Evolutionary conservation across 2,329 filamentous ascomycete species (phyloP).

Genomic region (Clarireedia paspali): DNA sequence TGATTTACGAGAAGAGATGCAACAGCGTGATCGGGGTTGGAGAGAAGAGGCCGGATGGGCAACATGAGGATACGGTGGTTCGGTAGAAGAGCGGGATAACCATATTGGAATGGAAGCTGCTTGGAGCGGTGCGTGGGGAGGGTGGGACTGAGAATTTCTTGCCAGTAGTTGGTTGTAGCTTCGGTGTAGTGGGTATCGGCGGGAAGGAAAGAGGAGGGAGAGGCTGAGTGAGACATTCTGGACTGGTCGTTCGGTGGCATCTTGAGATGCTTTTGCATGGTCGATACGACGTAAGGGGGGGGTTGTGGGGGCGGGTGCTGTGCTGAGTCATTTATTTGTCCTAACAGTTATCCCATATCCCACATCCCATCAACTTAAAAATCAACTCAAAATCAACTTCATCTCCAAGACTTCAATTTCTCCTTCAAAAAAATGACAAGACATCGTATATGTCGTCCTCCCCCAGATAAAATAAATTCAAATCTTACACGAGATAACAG

Average conservation of each 20-base stretch:
- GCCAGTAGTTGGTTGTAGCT: conserved; percentile 24
- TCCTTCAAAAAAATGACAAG: too few relatives aligned
- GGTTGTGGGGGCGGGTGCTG: background rate
- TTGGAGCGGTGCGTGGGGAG: background rate
- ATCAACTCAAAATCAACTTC: too few relatives aligned
- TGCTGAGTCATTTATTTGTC: background rate
- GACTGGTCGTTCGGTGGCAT: background rate
- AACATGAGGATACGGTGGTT: conserved; percentile 19
- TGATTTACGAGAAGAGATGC: conserved; percentile 25
- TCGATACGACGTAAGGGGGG: background rate
- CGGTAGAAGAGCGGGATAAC: conserved; percentile 18
- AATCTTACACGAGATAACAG: too few relatives aligned
- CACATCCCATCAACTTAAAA: too few relatives aligned
- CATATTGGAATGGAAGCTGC: conserved; percentile 18
- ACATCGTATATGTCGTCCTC: too few relatives aligned
- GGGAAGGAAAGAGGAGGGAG: background rate
- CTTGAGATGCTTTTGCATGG: background rate
- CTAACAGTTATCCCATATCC: too few relatives aligned
- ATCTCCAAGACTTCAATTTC: too few relatives aligned
- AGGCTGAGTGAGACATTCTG: background rate
- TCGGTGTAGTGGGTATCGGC: conserved; percentile 17
- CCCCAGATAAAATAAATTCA: too few relatives aligned
- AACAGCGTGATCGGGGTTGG: conserved; percentile 16
- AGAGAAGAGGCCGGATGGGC: conserved; percentile 17
- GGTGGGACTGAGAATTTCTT: conserved; percentile 14